Conservation (phyloP, 2,329 filamentous ascomycete genomes). For the Tolypocladium tundrense region DNA sequence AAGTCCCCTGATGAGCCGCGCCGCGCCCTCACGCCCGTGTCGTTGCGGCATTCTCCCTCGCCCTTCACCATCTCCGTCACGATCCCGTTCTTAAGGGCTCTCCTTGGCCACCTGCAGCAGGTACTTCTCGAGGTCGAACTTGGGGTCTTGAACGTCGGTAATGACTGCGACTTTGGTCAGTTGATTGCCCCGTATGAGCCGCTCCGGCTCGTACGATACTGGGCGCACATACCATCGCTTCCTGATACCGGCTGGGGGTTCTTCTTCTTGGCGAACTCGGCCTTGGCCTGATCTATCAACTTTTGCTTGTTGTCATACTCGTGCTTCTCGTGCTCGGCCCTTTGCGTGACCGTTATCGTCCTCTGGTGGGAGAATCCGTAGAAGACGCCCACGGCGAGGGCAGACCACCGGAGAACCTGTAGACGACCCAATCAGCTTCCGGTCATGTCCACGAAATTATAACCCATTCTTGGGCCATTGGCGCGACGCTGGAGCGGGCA, state of each 20-base stretch:
- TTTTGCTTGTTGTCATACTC: conserved; percentile 87
- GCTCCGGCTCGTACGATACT: background rate
- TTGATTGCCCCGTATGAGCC: background rate
- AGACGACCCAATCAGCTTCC: conserved; percentile 17
- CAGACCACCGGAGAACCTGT: conserved; percentile 94
- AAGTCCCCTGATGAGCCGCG: background rate
- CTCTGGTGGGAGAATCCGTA: conserved; percentile 95
- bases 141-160: conserved; percentile 66
- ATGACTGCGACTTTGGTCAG: conserved; percentile 18
- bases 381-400: conserved; percentile 81
- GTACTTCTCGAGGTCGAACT: conserved; percentile 88
- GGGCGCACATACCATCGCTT: conserved; percentile 19
- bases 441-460: background rate
- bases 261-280: conserved; percentile 72
- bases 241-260: conserved; percentile 33
- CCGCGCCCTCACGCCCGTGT: background rate
- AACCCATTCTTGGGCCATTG: conserved; percentile 1
- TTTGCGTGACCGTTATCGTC: conserved; percentile 62
- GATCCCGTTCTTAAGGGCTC: conserved; percentile 30
- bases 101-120: conserved; percentile 52
- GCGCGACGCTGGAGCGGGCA: background rate
- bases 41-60: background rate
- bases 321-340: conserved; percentile 58
- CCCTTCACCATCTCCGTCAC: background rate
- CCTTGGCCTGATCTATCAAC: conserved; percentile 88